Conservation (phyloP, 2,329 filamentous ascomycete genomes). For the Fusarium cicatricum region DNA sequence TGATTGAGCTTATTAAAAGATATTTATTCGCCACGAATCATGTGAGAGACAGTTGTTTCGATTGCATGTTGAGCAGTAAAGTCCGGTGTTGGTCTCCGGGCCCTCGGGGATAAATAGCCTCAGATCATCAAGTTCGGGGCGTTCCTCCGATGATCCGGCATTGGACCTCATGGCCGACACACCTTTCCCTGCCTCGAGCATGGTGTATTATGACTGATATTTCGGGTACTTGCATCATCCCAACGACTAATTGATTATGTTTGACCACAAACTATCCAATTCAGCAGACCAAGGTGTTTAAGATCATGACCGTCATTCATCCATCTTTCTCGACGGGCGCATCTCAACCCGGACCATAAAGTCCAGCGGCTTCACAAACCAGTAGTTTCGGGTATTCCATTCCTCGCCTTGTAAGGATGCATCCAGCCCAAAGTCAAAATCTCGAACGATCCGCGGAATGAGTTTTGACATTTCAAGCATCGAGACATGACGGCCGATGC, state of each 20-base stretch:
- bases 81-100: neutral
- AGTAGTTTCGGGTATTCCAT: conserved; percentile 25
- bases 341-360: conserved; percentile 12
- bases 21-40: no score
- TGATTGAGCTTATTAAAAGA: neutral
- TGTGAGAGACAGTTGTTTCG: no score
- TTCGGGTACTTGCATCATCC: no score
- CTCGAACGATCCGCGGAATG: conserved; percentile 29
- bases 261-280: no score
- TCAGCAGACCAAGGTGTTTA: no score
- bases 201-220: no score
- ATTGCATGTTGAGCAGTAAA: neutral
- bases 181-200: neutral
- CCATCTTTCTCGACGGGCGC: neutral
- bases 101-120: conserved; percentile 1
- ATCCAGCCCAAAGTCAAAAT: conserved; percentile 33
- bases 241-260: no score
- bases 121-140: neutral
- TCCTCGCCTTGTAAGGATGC: neutral
- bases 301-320: no score
- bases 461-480: conserved; percentile 40
- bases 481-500: conserved; percentile 36
- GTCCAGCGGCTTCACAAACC: conserved; percentile 32
- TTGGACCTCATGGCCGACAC: neutral
- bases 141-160: neutral